Evolutionary conservation across 441 rosid genomes (phyloP), one percentile per base, ranked within the genome.

Genomic region (Lepidium campestre): DNA sequence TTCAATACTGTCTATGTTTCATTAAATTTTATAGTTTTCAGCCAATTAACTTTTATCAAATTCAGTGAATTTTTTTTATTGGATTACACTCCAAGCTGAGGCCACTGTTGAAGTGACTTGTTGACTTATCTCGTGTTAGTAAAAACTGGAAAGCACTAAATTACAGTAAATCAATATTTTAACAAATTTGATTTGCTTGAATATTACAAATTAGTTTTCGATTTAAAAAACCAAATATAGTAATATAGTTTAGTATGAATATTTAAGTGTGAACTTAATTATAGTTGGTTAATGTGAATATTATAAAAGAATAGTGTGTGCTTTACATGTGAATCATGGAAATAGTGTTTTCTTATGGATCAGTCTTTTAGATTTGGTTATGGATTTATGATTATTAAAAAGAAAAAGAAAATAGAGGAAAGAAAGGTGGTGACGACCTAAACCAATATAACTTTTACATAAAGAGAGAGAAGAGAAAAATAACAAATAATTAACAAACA

Each of bases 401-500:
- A 29, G 8, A 29, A 29, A 29, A 29, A 29, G 34, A 29, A 29
- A 29, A 29, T 29, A 29, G 29, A 50, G 45, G 36, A 47, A 47
- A 2, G 52, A 64, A 48, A 31, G 45, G 61, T 65, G 8, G 66
- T 57, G 75, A 65, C 66, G 71, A 65, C 71, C 46, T 65, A 65
- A 65, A 48, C 35, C 71, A 42, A 58, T 72, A 52, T 23, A 59
- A 53, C 57, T 39, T 64, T 58, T n/a, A 47, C 7, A 55, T 3
- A 72, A 18, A 39, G 61, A 65, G 67, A 65, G 54, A 45, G 10
- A 57, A 18, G 7, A 36, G 14, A 41, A 45, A 56, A 36, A 68
- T 46, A 73, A 73, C 64, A 68, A 29, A 67, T 66, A 62, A 68
- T 62, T 67, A 74, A 68, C 73, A 74, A 73, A 74, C 74, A 68